Evolutionary conservation across 768 basidiomycete genomes (phyloP).

Genomic region (Mycena rebaudengoi): DNA sequence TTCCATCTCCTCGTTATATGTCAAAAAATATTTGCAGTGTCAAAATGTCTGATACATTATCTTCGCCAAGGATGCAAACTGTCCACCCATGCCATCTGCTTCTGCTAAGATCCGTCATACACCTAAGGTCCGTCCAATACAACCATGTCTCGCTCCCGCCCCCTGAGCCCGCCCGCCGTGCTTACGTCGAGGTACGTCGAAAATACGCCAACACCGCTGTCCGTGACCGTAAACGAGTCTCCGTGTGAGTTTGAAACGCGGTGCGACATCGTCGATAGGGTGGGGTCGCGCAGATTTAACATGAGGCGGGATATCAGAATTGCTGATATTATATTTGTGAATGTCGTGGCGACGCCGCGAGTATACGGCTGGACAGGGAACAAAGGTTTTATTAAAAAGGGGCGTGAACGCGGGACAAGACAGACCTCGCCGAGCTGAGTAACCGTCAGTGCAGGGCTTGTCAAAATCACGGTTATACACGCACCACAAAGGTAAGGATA

Average conservation of each 20-base stretch:
- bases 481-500: constrained; percentile 17
- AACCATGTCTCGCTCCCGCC: not conserved
- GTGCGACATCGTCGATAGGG: not conserved
- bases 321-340: constrained; percentile 17
- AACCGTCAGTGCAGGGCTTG: not conserved
- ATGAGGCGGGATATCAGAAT: constrained; percentile 21
- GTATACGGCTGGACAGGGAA: not conserved
- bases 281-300: constrained; percentile 21
- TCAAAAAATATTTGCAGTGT: not conserved
- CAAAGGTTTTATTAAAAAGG: not conserved
- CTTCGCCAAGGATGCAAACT: not conserved
- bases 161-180: not conserved
- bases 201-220: too few relatives aligned
- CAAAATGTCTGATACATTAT: not conserved
- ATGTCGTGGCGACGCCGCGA: constrained; percentile 13
- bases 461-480: not conserved
- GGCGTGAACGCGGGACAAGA: not conserved
- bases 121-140: not conserved
- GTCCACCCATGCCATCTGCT: not conserved
- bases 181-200: not conserved
- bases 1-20: not conserved
- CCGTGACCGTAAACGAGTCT: too few relatives aligned
- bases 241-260: not conserved
- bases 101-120: not conserved
- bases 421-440: constrained; percentile 3